These are phyloP conservation scores for Bolboschoenus planiculmis DNA, from an alignment of 176 grass and related monocot genomes.

Conservation along the genomic window DNA sequence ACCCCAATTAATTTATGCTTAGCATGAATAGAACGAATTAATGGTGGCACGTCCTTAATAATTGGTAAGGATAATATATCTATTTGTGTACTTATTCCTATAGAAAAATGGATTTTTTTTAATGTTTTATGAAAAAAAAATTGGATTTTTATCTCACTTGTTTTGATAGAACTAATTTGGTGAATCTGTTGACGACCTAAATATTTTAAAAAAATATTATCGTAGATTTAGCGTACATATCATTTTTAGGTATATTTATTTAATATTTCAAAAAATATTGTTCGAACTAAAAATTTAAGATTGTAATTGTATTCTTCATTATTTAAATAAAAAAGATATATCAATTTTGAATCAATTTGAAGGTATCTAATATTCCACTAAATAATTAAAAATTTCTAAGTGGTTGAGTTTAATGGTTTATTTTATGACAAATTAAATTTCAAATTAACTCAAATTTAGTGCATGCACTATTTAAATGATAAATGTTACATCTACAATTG, in stretches of 20 bases:
- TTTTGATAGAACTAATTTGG: too few relatives aligned
- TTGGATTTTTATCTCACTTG: neutral
- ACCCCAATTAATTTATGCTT: neutral
- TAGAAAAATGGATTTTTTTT: neutral
- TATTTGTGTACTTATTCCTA: neutral
- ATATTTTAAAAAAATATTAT: neutral
- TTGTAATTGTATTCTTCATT: too few relatives aligned
- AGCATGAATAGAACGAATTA: neutral
- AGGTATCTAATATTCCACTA: too few relatives aligned
- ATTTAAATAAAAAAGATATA: too few relatives aligned
- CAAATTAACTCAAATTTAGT: neutral
- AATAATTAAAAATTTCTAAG: neutral
- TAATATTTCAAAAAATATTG: neutral
- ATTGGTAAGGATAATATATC: neutral
- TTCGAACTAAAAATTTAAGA: too few relatives aligned
- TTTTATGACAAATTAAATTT: neutral
- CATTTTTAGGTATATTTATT: neutral
- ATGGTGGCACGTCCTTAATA: neutral
- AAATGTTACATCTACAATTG: neutral
- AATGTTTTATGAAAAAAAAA: neutral
- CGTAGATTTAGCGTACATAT: neutral
- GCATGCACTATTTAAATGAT: neutral
- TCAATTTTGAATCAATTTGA: too few relatives aligned
- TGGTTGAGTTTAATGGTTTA: neutral
- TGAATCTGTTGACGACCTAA: neutral